Evolutionary conservation across 2,329 filamentous ascomycete genomes (phyloP), one percentile per base, ranked within the genome.

Genomic region (Fusarium kyushuense): DNA sequence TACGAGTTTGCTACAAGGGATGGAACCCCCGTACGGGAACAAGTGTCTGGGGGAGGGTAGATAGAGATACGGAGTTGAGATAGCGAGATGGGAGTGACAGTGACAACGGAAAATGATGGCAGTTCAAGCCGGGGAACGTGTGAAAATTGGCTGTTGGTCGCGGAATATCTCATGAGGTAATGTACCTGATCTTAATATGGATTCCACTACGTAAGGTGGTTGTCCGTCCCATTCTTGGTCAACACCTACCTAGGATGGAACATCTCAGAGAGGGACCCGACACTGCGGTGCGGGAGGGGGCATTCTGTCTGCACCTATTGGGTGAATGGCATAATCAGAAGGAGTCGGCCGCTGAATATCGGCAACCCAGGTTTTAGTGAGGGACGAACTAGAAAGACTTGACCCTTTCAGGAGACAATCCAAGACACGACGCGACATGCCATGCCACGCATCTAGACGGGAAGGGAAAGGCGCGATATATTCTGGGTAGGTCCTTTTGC

Each of bases 391-490:
- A 58, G 23, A 40, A 46, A 45, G 60, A 42, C 59, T 58, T 64
- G 54, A 45, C 61, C 56, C 35, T 29, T 62, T 65, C 48, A 57
- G 65, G 65, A 70, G 66, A 41, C 25, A 51, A 25, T 30, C 36
- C 48, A 63, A 63, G 58, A 63, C 49, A 63, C 41, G 47, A 62
- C 47, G 41, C 36, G 57, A 35, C n/a, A 48, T 48, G 38, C 36
- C 16, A 47, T 51, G 48, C 71, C 64, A 59, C 54, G 58, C 68
- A 67, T 43, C 57, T 59, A 47, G 55, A 74, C 63, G 55, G 66
- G 72, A 73, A 65, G 58, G 72, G 72, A 58, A 73, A 69, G 64
- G 72, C 36, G 66, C 62, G 35, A 53, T 58, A 27, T 42, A 38
- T 38, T 21, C 11, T 38, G 17, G 40, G 56, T 35, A 56, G 68